Evolutionary conservation across 176 grass and related monocot genomes (phyloP), one percentile per base, ranked within the genome.

Genomic region (Triticum timopheevii): DNA sequence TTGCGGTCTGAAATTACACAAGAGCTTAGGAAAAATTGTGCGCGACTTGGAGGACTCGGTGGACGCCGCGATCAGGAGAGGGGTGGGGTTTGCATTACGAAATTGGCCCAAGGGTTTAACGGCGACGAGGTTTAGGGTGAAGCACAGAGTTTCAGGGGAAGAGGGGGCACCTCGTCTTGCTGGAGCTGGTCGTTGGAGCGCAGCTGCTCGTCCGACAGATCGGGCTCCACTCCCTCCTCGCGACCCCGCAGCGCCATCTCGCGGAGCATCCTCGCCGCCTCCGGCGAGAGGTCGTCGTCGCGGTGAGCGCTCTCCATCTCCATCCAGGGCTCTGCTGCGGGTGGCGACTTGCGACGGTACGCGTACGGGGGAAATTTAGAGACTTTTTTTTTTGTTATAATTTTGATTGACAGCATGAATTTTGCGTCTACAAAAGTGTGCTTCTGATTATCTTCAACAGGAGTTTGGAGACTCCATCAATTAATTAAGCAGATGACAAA

Each of bases 141-240:
- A 23, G 22, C 20, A 6, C 40, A 20, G 11, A 13, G 13, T 72
- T 72, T 2, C 10, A 17, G 31, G 20, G 27, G 27, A 27, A 27
- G 27, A 49, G 19, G 38, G 6, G 13, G 10, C 23, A 74, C 71
- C 71, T 74, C 71, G 23, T 74, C 82, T 17, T 85, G 69, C 25
- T 88, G 86, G 52, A 85, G 81, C 61, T 85, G 82, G 25, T 85
- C 63, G 34, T 91, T 85, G 82, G 69, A 61, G 77, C 50, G 71
- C 20, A 88, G 73, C 62, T 66, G 77, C 83, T 88, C 90, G 13
- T 85, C 82, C 77, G 71, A 9, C 50, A 88, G 35, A 24, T 65
- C 71, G 36, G 61, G 69, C 16, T 72, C 86, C 79, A 40, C 47
- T 38, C 47, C 76, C 62, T 83, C 86, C 56, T 49, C 45, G 45